Base-by-base conservation (phyloP, 768 basidiomycete species). In the Lactifluus hygrophoroides region DNA sequence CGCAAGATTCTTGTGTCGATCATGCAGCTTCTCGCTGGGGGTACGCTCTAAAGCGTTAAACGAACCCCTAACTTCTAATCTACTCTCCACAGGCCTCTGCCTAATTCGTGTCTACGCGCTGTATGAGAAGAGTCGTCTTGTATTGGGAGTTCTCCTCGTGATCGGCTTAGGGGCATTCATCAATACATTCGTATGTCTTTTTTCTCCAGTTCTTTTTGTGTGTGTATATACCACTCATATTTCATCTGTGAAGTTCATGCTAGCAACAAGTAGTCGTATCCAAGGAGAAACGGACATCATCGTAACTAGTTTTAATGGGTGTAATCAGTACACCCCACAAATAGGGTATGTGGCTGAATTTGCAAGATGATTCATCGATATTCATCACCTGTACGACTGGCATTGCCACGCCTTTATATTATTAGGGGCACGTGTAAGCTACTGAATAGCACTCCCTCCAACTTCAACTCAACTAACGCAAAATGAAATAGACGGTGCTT, bases 21-120 rank as follows among this genome's bases (percentile, higher is more conserved):
- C 17, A 1, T 60, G 16, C 58, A 60, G 23, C 13, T 25, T 5
- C 40, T 50, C 13, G 53, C 27, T 21, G 32, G 34, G 19, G 4
- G 58, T 60, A 60, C n/a, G 58, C 43, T 6, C 1, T n/a, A 7
- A 21, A 4, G 35, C 11, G 10, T 5, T 1, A 10, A 43, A 11
- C 10, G 11, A 14, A 8, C 19, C 19, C 16, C 14, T 5, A 21
- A 23, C 10, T 11, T 11, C n/a, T 23, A 13, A 6, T 21, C 40
- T 3, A 10, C 14, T 28, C n/a, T 23, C 11, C 19, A 8, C 3
- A 60, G 58, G 3, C 5, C 53, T 60, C 9, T 45, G 42, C 21
- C 1, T 55, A 3, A 16, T 55, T 21, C 58, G 58, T 21, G 53
- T 60, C 32, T 32, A 60, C 13, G 58, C 48, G 3, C 25, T 60